A percentile compares a stretch with the other conserved stretches of the same genome.
These are phyloP conservation scores for Euphorbia peplus DNA, from an alignment of 345 rosid genomes.

Conservation along the genomic window DNA sequence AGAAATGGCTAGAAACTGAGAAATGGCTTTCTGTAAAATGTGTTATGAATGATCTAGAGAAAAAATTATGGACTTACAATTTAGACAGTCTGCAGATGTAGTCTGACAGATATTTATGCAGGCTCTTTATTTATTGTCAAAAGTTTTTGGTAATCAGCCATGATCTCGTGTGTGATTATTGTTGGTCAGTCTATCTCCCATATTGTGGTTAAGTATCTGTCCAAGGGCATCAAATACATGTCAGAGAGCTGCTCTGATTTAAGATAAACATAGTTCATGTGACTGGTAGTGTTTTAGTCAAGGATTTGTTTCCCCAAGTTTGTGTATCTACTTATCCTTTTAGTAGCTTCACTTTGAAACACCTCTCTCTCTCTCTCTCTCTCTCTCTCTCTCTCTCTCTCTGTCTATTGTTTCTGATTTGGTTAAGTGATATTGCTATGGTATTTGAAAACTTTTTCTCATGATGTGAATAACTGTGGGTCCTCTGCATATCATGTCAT, in stretches of 20 bases:
- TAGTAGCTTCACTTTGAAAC: background rate
- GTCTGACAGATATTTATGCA: background rate
- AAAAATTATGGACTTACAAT: background rate
- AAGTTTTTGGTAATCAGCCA: background rate
- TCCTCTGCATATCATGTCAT: background rate
- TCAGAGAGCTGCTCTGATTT: background rate
- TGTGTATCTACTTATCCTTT: background rate
- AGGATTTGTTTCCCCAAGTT: background rate
- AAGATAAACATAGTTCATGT: constrained; percentile 1
- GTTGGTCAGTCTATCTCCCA: background rate
- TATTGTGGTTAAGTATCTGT: background rate
- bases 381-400: no score
- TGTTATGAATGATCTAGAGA: background rate
- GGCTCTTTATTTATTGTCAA: background rate
- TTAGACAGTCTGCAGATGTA: background rate
- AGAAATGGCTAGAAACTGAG: background rate
- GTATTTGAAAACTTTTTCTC: background rate
- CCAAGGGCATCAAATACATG: background rate
- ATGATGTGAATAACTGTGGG: background rate
- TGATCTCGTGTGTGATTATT: background rate
- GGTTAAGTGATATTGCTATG: background rate
- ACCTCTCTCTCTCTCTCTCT: no score
- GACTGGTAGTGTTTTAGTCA: background rate
- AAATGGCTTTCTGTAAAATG: background rate
- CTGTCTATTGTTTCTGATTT: background rate